phyloP scores from a whole-genome alignment of 495 filamentous ascomycete genomes.

The Trypethelium eluteriae region DNA sequence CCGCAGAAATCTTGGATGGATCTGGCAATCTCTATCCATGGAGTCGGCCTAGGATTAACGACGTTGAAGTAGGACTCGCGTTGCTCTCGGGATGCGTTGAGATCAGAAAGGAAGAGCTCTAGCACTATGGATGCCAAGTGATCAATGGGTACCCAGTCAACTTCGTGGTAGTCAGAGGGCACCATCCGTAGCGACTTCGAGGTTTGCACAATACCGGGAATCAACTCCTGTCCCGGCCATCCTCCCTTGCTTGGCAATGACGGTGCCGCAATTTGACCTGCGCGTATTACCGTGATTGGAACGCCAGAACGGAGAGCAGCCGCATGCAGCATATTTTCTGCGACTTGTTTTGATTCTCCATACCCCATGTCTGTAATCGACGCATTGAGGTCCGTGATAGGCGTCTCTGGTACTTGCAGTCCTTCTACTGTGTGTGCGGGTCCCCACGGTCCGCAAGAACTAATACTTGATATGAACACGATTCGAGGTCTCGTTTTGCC shows the following conservation, averaged over 20 bases:
- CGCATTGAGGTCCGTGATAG: not conserved
- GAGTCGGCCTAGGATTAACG: not conserved
- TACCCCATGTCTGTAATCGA: slow-evolving; percentile 9
- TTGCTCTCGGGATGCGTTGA: not conserved
- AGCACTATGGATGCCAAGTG: slow-evolving; percentile 26
- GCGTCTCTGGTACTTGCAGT: not conserved
- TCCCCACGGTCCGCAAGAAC: slow-evolving; percentile 13
- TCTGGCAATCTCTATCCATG: not conserved
- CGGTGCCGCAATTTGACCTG: slow-evolving; percentile 7
- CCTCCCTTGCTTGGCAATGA: not conserved
- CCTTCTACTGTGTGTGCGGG: not conserved
- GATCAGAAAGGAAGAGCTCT: slow-evolving; percentile 5
- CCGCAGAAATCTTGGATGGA: not conserved
- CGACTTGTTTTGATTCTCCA: slow-evolving; percentile 12
- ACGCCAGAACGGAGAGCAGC: not conserved
- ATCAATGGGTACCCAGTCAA: slow-evolving; percentile 34
- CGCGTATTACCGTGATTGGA: not conserved
- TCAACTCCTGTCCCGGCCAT: not conserved
- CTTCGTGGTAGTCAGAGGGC: slow-evolving; percentile 11
- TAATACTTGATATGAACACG: slow-evolving; percentile 17
- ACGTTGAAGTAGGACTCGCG: not conserved
- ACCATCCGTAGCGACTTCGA: slow-evolving; percentile 23
- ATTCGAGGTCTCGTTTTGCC: slow-evolving; percentile 13
- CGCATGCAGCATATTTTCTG: slow-evolving; percentile 3
- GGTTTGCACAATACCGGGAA: slow-evolving; percentile 26